A percentile compares a stretch with the other conserved stretches of the same genome.
Conservation (phyloP, 305 asterid genomes). For the Rubia tinctorum region DNA sequence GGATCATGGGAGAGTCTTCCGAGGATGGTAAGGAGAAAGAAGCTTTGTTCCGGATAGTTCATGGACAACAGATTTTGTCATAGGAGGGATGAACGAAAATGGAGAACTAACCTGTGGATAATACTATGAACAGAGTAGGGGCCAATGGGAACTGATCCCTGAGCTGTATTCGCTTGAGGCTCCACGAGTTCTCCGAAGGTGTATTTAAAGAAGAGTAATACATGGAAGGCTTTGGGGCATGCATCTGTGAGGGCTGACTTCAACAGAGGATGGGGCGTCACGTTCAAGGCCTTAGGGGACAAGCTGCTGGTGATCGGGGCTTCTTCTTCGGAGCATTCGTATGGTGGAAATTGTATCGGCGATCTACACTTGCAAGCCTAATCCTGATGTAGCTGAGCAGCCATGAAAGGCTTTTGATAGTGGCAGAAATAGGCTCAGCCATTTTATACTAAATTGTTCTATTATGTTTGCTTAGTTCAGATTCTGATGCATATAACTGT, state of each 20-base stretch:
- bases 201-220: conserved; percentile 53
- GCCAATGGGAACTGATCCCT: conserved; percentile 64
- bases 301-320: conserved; percentile 71
- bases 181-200: conserved; percentile 63
- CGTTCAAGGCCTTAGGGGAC: conserved; percentile 66
- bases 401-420: conserved; percentile 50
- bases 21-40: conserved; percentile 49
- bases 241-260: conserved; percentile 69
- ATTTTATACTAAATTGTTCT: conserved; percentile 63
- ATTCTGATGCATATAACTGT: not conserved
- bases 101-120: conserved; percentile 73
- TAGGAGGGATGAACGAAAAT: conserved; percentile 59
- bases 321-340: conserved; percentile 23
- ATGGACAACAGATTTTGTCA: conserved; percentile 70
- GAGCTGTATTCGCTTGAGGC: conserved; percentile 67
- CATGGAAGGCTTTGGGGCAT: conserved; percentile 60
- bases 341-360: conserved; percentile 44
- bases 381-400: conserved; percentile 35
- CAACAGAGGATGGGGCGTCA: conserved; percentile 75
- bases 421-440: conserved; percentile 52
- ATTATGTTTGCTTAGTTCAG: conserved; percentile 52
- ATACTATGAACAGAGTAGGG: conserved; percentile 42
- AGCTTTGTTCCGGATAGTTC: conserved; percentile 59
- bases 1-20: conserved; percentile 63
- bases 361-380: conserved; percentile 58